A percentile compares a stretch with the other conserved stretches of the same genome.
Conservation (phyloP, 2,329 filamentous ascomycete species). For the Botrytis sinoallii region DNA sequence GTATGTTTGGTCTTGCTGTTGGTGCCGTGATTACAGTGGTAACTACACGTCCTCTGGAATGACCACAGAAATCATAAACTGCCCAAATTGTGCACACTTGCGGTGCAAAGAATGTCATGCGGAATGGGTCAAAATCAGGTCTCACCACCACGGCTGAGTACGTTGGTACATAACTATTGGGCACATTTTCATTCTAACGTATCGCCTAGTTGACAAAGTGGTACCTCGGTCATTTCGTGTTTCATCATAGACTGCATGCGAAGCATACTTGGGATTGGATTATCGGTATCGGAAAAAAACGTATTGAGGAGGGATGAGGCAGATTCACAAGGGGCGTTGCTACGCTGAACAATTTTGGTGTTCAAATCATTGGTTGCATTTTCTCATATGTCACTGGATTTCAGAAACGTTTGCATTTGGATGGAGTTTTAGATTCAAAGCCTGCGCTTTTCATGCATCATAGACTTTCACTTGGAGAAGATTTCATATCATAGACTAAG, state of each 20-base stretch:
- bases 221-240: neutral
- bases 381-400: neutral
- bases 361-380: neutral
- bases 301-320: neutral
- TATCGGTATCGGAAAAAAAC: neutral
- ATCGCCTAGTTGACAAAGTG: neutral
- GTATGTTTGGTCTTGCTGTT: conserved; percentile 9
- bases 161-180: neutral
- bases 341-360: neutral
- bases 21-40: neutral
- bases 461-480: neutral
- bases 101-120: neutral
- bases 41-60: conserved; percentile 7
- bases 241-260: neutral
- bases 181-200: neutral
- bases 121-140: neutral
- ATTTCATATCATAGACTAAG: neutral
- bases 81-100: neutral
- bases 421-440: neutral
- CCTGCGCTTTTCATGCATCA: neutral
- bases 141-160: conserved; percentile 2
- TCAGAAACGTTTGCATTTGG: neutral
- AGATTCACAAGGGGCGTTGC: neutral
- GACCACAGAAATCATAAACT: conserved; percentile 3
- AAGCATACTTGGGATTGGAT: neutral